Conservation (phyloP, 225 moss, liverwort and hornwort species). For the Neckera pumila region DNA sequence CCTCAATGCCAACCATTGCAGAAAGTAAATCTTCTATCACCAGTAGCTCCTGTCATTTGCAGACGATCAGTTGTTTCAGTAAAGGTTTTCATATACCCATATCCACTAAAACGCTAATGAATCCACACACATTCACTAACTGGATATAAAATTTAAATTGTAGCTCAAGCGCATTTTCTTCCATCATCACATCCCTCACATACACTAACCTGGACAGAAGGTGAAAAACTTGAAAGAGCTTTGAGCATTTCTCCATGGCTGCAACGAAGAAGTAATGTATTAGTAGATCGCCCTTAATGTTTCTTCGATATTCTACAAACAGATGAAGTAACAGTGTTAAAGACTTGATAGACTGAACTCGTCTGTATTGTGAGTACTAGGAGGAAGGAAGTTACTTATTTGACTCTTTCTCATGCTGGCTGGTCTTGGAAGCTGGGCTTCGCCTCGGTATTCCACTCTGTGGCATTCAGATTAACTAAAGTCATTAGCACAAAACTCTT, state of each 20-base stretch:
- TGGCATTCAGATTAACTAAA: not conserved
- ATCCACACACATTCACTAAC: not conserved
- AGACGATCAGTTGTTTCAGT: not conserved
- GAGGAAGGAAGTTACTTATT: slow-evolving; percentile 20
- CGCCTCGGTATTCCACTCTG: slow-evolving; percentile 32
- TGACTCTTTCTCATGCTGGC: slow-evolving; percentile 35
- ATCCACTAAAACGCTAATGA: not conserved
- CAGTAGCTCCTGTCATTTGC: slow-evolving; percentile 64
- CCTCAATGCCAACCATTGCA: slow-evolving; percentile 99
- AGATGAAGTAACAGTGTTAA: not conserved
- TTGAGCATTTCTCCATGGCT: slow-evolving; percentile 62
- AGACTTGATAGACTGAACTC: not conserved
- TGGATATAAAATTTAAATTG: not conserved
- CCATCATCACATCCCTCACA: not conserved
- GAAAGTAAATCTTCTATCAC: slow-evolving; percentile 80
- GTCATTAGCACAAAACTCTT: not conserved
- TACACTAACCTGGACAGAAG: slow-evolving; percentile 69
- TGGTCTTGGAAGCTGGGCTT: slow-evolving; percentile 32
- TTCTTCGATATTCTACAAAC: not conserved
- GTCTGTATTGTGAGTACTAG: not conserved
- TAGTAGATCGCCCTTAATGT: not conserved
- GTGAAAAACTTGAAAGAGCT: slow-evolving; percentile 64
- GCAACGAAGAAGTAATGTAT: slow-evolving; percentile 1
- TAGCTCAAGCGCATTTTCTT: not conserved
- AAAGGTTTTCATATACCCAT: not conserved